Base-by-base conservation (phyloP, 2,329 filamentous ascomycete species). In the Xylaria hypoxylon region DNA sequence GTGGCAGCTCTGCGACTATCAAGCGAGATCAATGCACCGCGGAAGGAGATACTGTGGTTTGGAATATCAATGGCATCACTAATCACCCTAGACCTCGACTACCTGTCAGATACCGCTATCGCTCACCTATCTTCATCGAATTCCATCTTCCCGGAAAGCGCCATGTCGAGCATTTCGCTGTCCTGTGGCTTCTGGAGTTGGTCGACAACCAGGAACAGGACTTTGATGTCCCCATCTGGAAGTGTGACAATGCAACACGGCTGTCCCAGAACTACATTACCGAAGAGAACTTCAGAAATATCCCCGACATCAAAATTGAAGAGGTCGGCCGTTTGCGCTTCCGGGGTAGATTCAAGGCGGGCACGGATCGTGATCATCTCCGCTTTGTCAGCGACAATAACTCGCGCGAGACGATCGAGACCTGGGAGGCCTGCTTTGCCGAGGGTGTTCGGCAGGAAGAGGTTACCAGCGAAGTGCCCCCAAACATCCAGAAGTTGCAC, bases 201-300 rank as follows among this genome's bases (percentile, higher is more conserved):
- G 85, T 90, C 11, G 96, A 98, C 75, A 91, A 92, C 64, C 90
- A 96, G 69, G 88, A 91, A 58, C 85, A 85, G 1, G 86, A 91
- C 15, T 90, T 97, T 73, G 91, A 96, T 70, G 85, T 98, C n/a
- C 96, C 95, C 0, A 91, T 99, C 64, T 98, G 94, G 92, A 90
- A 86, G 57, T 97, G 94, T 26, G 85, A 91, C 72, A 91, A 92
- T 64, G 85, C 90, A 0, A 83, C 87, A 67, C 89, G 95, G 4
- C 83, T 98, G 11, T 92, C 92, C 0, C 95, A 98, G 76, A 98
- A 97, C 77, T 97, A 95, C 78, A 91, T 97, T 74, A 97, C 93
- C 0, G 89, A 94, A 67, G 84, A 90, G 19, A 97, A 96, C 75
- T 89, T 87, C 77, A 80, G 83, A 10, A 80, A 86, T 1, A 85